Base-by-base conservation (phyloP, 164 flowering plant genomes). In the Umbilicus rupestris region DNA sequence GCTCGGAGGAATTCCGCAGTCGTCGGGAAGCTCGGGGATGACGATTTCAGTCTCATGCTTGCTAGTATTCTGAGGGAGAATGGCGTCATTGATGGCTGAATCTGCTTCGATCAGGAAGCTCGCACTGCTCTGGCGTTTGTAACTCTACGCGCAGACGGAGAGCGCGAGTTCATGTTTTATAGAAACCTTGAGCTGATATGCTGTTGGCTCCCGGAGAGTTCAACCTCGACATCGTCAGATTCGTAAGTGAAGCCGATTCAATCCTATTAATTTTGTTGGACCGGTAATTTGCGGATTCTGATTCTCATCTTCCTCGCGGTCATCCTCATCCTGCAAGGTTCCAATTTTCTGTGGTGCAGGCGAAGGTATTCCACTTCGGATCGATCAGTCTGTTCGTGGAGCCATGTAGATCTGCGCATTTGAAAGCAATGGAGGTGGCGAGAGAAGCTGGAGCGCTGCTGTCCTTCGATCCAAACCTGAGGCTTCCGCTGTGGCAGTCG, bases 41-140 rank as follows among this genome's bases (percentile, higher is more conserved):
- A 92, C 67, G 98, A 92, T 74, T 91, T 91, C 73, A 96, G 97
- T 2, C 86, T 72, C 80, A 91, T 90, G 96, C 78, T 87, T 33
- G 88, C 83, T 37, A 75, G 72, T 17, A 90, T 87, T 65, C 65
- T 90, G 72, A 81, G 78, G 70, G 76, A 83, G 22, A 83, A 87
- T 76, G 88, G 87, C 68, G 96, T 90, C 11, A 35, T 6, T 52
- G 73, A 64, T 45, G 78, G 76, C 3, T 94, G 93, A 4, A 74
- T 90, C 68, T 59, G 62, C 68, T 90, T 81, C 73, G 96, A 90
- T 70, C 63, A 73, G n/a, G 87, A 81, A 20, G 96, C 96, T 0
- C 70, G 94, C 7, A 90, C 96, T 7, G 96, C 96, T 1, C 73
- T 90, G 8, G 92, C 94, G 24, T 89, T 89, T 75, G 96, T 89